A percentile compares a stretch with the other conserved stretches of the same genome.
Conservation (phyloP, 1,139 yeast genomes). For the Diutina scorzettiae region DNA sequence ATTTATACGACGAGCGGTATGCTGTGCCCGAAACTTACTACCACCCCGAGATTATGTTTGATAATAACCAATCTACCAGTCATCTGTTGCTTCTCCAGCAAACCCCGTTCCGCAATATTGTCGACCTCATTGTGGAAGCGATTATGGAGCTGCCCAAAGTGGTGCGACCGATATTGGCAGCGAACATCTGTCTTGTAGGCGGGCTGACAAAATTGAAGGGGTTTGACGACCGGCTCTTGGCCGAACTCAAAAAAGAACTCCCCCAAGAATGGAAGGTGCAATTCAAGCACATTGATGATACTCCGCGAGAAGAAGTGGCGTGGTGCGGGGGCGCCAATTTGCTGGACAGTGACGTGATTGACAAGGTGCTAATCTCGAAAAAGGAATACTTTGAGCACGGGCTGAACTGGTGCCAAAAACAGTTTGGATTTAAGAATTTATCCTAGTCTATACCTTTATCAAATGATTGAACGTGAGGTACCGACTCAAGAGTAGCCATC, state of each 20-base stretch:
- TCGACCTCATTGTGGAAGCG: conserved; percentile 66
- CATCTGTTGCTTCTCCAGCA: conserved; percentile 22
- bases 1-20: conserved; percentile 73
- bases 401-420: conserved; percentile 62
- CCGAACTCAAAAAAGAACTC: conserved; percentile 52
- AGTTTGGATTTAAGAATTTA: conserved; percentile 50
- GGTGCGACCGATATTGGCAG: conserved; percentile 62
- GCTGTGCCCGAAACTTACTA: conserved; percentile 78
- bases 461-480: conserved; percentile 69
- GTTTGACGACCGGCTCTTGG: conserved; percentile 44
- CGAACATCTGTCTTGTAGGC: conserved; percentile 74
- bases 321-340: conserved; percentile 40
- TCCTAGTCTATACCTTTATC: conserved; percentile 14
- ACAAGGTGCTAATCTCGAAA: conserved; percentile 50
- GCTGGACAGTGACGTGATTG: conserved; percentile 38
- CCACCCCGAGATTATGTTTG: conserved; percentile 63
- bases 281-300: conserved; percentile 16
- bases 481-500: conserved; percentile 72
- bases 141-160: conserved; percentile 64
- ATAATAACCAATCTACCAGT: conserved; percentile 20
- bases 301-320: conserved; percentile 16
- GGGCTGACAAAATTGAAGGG: conserved; percentile 70
- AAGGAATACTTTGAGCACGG: conserved; percentile 86
- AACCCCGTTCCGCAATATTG: conserved; percentile 59
- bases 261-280: conserved; percentile 59